These are phyloP conservation scores for Bryoerythrophyllum caledonicum DNA, from an alignment of 225 moss, liverwort and hornwort genomes.

Conservation along the genomic window DNA sequence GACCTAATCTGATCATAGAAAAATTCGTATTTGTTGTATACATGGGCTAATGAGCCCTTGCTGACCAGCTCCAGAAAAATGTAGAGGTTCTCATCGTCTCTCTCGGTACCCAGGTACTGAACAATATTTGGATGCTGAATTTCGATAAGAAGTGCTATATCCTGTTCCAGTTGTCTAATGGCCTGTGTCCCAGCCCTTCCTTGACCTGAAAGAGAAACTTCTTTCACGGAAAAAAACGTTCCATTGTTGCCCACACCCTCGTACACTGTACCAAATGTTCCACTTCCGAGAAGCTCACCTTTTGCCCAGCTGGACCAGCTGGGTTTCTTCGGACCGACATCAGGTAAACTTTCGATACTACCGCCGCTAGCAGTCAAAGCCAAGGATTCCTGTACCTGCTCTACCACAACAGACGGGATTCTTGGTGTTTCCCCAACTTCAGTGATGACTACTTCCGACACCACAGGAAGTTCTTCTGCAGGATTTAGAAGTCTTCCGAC, in stretches of 20 bases:
- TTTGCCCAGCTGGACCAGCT: constrained; percentile 49
- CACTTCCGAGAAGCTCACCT: constrained; percentile 59
- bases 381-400: constrained; percentile 17
- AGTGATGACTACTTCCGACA: constrained; percentile 15
- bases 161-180: constrained; percentile 63
- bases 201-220: constrained; percentile 54
- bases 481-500: constrained; percentile 30
- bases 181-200: constrained; percentile 52
- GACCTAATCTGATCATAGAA: constrained; percentile 75
- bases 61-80: constrained; percentile 92
- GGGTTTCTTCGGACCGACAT: constrained; percentile 42
- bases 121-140: constrained; percentile 70
- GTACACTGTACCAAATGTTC: constrained; percentile 63
- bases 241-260: constrained; percentile 61
- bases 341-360: constrained; percentile 15
- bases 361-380: constrained; percentile 17
- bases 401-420: too few species aligned
- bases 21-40: constrained; percentile 78
- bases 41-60: constrained; percentile 83
- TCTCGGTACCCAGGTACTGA: constrained; percentile 60
- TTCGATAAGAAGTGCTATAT: constrained; percentile 65
- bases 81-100: constrained; percentile 76
- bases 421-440: constrained; percentile 19
- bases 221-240: constrained; percentile 63
- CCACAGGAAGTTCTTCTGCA: constrained; percentile 30